Evolutionary conservation across 352 stramenopile species (phyloP).

Genomic region (Aphanomyces invadans): DNA sequence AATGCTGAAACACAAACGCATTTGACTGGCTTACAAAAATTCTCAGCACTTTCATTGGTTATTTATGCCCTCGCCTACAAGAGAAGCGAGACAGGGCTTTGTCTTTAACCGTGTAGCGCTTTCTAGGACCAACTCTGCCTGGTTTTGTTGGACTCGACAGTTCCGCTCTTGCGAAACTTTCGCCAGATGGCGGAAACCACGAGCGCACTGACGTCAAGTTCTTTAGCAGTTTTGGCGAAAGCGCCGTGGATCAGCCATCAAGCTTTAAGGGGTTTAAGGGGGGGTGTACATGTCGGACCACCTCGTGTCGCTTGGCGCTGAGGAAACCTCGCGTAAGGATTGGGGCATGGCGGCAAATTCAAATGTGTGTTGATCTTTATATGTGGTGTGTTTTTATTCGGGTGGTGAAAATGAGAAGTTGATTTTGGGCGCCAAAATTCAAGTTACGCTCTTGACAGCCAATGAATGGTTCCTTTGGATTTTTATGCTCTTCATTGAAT

Average conservation of each 20-base stretch:
- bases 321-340: background rate
- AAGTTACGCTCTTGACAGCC: background rate
- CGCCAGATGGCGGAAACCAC: no score
- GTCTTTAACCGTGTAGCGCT: no score
- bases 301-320: no score
- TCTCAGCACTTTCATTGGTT: background rate
- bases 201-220: no score
- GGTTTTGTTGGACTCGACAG: no score
- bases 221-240: no score
- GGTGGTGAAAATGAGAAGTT: conserved; percentile 6
- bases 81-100: background rate
- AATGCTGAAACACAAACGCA: no score
- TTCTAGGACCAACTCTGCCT: no score
- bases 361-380: conserved; percentile 8
- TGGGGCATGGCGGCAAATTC: conserved; percentile 1
- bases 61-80: background rate
- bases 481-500: background rate
- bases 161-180: background rate
- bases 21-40: background rate
- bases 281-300: no score
- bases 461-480: background rate
- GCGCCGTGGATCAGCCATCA: conserved; percentile 24
- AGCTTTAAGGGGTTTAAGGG: no score
- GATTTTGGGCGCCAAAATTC: conserved; percentile 13
- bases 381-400: background rate